A percentile compares a stretch with the other conserved stretches of the same genome.
Evolutionary conservation across 2,329 filamentous ascomycete genomes (phyloP).

Genomic region (Parastagonospora avenae): DNA sequence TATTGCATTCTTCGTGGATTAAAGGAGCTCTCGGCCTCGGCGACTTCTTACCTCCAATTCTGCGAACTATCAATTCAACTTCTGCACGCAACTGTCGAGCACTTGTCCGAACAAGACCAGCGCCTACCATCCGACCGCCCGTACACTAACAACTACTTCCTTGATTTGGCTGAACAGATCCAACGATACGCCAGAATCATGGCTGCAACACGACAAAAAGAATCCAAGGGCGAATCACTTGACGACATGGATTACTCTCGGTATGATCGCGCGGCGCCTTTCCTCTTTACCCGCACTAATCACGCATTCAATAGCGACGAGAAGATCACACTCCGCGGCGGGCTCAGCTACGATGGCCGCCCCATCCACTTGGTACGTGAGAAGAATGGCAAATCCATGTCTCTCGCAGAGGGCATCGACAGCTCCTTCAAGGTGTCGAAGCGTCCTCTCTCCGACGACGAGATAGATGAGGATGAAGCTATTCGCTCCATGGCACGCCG

Average conservation of each 20-base stretch:
- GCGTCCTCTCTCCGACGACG: constrained; percentile 63
- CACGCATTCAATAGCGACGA: constrained; percentile 59
- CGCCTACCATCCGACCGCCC: constrained; percentile 82
- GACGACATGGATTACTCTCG: constrained; percentile 58
- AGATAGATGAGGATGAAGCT: constrained; percentile 79
- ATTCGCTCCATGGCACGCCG: constrained; percentile 93
- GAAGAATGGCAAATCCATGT: constrained; percentile 79
- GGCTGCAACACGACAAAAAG: constrained; percentile 72
- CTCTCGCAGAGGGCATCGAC: constrained; percentile 65
- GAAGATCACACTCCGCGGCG: constrained; percentile 79
- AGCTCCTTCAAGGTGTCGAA: constrained; percentile 64
- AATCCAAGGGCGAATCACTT: constrained; percentile 60
- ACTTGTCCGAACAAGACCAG: constrained; percentile 84
- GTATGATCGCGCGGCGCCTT: constrained; percentile 40
- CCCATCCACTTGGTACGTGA: constrained; percentile 84
- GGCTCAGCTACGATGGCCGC: constrained; percentile 78
- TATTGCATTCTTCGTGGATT: constrained; percentile 63
- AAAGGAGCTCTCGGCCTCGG: constrained; percentile 75
- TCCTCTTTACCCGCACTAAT: constrained; percentile 30
- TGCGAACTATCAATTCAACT: constrained; percentile 89
- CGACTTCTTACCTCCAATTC: constrained; percentile 81
- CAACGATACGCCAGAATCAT: constrained; percentile 86
- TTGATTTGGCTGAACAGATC: constrained; percentile 94
- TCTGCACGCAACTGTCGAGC: constrained; percentile 86
- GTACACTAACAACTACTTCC: constrained; percentile 95